Conservation (phyloP, 2,329 filamentous ascomycete species). For the Claviceps pusilla region DNA sequence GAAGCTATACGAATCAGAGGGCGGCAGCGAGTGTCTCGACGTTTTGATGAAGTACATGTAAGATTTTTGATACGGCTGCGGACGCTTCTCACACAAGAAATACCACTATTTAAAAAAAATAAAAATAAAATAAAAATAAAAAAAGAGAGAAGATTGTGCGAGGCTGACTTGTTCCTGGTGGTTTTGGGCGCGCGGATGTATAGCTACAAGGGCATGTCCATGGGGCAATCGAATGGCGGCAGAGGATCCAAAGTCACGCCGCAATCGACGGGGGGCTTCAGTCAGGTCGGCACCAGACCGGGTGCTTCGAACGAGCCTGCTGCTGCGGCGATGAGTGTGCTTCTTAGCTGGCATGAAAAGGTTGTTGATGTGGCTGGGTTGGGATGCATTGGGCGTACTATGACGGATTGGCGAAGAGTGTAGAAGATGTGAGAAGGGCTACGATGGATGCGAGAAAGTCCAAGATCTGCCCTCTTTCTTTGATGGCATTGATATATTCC, state of each 20-base stretch:
- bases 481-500: neutral
- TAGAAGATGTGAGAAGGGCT: conserved; percentile 7
- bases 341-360: conserved; percentile 98
- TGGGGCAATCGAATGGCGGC: conserved; percentile 21
- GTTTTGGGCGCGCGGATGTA: neutral
- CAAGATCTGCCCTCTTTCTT: neutral
- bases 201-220: conserved; percentile 83
- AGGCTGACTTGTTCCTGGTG: neutral
- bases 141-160: no score
- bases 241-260: conserved; percentile 37
- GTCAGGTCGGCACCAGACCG: conserved; percentile 51
- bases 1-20: conserved; percentile 61
- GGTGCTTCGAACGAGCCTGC: conserved; percentile 48
- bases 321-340: conserved; percentile 83
- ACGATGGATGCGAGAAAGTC: neutral
- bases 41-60: conserved; percentile 97
- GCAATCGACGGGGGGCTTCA: conserved; percentile 69
- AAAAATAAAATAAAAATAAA: no score
- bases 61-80: neutral
- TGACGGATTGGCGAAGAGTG: conserved; percentile 86
- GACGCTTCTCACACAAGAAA: neutral
- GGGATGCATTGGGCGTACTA: conserved; percentile 81
- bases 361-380: conserved; percentile 84
- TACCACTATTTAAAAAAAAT: no score
- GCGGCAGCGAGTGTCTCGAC: conserved; percentile 74